Percentiles rank a stretch among this genome's conserved stretches.
These are phyloP conservation scores for Camelina hispida DNA, from an alignment of 345 rosid species.

Conservation along the genomic window DNA sequence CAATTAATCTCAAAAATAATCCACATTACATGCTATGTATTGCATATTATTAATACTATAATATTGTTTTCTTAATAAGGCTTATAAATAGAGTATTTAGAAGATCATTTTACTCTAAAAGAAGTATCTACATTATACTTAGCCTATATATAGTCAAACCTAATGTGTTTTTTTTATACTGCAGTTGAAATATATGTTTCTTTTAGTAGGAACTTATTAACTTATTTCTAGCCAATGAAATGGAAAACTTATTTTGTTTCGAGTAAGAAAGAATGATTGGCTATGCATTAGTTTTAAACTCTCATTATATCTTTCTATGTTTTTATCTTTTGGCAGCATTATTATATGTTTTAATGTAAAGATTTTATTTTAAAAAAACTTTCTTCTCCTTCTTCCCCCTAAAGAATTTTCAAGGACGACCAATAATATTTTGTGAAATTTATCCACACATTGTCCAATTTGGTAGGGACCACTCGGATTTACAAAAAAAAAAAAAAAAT, in stretches of 20 bases:
- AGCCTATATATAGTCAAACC: slow-evolving; percentile 25
- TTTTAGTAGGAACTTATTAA: slow-evolving; percentile 6
- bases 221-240: background rate
- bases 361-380: too few relatives aligned
- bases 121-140: background rate
- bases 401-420: slow-evolving; percentile 30
- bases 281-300: background rate
- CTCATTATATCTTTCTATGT: slow-evolving; percentile 6
- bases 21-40: background rate
- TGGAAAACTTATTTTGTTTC: background rate
- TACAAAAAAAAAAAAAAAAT: background rate
- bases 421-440: slow-evolving; percentile 15
- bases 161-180: background rate
- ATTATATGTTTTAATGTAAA: too few relatives aligned
- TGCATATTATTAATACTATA: background rate
- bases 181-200: slow-evolving; percentile 4
- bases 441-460: slow-evolving; percentile 35
- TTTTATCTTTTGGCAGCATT: background rate
- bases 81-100: background rate
- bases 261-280: background rate
- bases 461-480: slow-evolving; percentile 34
- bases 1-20: background rate
- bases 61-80: slow-evolving; percentile 11
- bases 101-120: slow-evolving; percentile 10
- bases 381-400: slow-evolving; percentile 20